Percentiles rank a stretch among this genome's conserved stretches.
Conservation (phyloP, 192 early-diverging fungal species). For the Blastocladiella britannica region DNA sequence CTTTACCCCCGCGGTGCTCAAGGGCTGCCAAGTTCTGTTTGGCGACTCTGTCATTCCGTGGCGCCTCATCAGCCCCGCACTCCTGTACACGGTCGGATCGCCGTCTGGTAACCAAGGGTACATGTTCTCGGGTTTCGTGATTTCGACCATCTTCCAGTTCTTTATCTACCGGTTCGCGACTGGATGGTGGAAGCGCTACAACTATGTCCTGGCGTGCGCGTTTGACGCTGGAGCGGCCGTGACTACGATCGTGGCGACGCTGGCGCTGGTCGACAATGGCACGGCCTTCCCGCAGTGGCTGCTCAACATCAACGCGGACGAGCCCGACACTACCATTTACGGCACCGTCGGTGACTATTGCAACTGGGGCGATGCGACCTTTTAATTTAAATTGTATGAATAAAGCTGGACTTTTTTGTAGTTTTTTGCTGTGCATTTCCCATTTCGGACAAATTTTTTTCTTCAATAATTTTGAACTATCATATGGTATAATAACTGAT, state of each 20-base stretch:
- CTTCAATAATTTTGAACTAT: too few species aligned
- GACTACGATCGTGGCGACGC: background rate
- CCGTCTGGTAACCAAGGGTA: background rate
- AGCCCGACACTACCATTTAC: too few species aligned
- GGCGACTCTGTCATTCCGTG: background rate
- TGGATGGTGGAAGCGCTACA: constrained; percentile 26
- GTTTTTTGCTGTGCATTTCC: too few species aligned
- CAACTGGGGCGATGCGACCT: too few species aligned
- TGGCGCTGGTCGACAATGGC: background rate
- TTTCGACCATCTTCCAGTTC: constrained; percentile 20
- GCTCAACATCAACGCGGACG: too few species aligned
- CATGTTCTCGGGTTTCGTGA: constrained; percentile 7
- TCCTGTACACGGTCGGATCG: background rate
- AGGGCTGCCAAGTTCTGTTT: background rate
- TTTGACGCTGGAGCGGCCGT: constrained; percentile 26
- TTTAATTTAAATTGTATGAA: too few species aligned
- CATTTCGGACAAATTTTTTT: too few species aligned
- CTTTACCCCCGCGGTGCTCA: background rate
- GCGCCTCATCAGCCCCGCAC: background rate
- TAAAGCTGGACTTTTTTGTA: too few species aligned
- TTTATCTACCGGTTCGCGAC: constrained; percentile 15
- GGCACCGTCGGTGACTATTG: too few species aligned
- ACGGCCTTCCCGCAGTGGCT: background rate
- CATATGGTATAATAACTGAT: too few species aligned
- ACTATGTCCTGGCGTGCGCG: constrained; percentile 29